These are phyloP conservation scores for Fusarium hainanense DNA, from an alignment of 2,329 filamentous ascomycete species.

Conservation along the genomic window DNA sequence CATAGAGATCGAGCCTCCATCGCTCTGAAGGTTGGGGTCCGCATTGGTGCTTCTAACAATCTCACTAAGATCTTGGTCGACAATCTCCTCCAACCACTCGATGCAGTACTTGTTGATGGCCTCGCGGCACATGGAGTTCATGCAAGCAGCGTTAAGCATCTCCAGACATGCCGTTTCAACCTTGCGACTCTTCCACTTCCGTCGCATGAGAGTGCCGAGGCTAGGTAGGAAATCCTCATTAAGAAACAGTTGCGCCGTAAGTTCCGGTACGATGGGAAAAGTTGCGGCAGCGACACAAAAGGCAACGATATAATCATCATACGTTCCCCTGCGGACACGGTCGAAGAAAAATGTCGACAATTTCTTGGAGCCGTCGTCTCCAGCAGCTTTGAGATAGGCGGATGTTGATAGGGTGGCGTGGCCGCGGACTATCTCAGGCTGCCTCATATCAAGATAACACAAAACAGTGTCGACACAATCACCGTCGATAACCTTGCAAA, in stretches of 20 bases:
- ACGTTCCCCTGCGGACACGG: slow-evolving; percentile 77
- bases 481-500: slow-evolving; percentile 73
- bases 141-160: slow-evolving; percentile 90
- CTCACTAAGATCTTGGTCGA: slow-evolving; percentile 75
- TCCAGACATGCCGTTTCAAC: slow-evolving; percentile 89
- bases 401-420: slow-evolving; percentile 86
- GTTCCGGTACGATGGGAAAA: slow-evolving; percentile 84
- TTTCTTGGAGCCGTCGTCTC: slow-evolving; percentile 74
- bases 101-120: slow-evolving; percentile 86
- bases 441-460: slow-evolving; percentile 85
- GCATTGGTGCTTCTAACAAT: slow-evolving; percentile 61
- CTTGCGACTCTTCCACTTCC: slow-evolving; percentile 84
- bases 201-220: slow-evolving; percentile 79
- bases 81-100: slow-evolving; percentile 87
- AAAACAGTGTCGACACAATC: slow-evolving; percentile 87
- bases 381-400: slow-evolving; percentile 83
- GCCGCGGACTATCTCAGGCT: slow-evolving; percentile 77
- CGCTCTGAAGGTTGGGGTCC: slow-evolving; percentile 68
- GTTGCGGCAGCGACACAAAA: slow-evolving; percentile 92
- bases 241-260: slow-evolving; percentile 83
- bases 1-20: slow-evolving; percentile 69
- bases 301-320: slow-evolving; percentile 89
- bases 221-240: slow-evolving; percentile 86
- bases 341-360: slow-evolving; percentile 80
- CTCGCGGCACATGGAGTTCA: slow-evolving; percentile 83